Conservation (phyloP, 495 filamentous ascomycete species). For the Penicillium herquei region DNA sequence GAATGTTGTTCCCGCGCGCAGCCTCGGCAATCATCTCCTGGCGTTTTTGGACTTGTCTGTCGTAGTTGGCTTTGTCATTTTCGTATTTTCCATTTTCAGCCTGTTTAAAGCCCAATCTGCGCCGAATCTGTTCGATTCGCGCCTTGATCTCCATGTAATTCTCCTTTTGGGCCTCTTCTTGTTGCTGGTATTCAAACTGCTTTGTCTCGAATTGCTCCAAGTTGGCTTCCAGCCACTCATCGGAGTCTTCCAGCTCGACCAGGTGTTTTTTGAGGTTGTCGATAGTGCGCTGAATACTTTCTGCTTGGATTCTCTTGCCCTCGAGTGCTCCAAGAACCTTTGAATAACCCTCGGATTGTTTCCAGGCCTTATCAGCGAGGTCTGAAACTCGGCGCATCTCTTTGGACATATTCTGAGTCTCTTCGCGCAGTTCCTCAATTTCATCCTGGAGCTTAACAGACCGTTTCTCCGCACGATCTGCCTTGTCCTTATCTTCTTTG, state of each 20-base stretch:
- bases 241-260: constrained; percentile 71
- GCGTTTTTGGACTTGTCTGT: constrained; percentile 69
- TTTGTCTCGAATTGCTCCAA: constrained; percentile 80
- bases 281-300: constrained; percentile 61
- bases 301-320: constrained; percentile 70
- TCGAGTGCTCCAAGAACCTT: constrained; percentile 68
- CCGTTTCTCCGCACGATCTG: constrained; percentile 65
- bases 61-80: constrained; percentile 82
- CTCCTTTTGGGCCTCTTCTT: constrained; percentile 59
- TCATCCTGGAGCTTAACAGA: constrained; percentile 65
- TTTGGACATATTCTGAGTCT: constrained; percentile 55
- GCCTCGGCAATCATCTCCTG: constrained; percentile 73
- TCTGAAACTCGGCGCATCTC: constrained; percentile 55
- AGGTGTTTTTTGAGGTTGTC: constrained; percentile 67
- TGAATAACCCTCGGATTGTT: constrained; percentile 59
- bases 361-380: constrained; percentile 58
- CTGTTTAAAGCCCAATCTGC: constrained; percentile 65
- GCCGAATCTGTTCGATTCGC: constrained; percentile 57
- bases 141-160: constrained; percentile 62
- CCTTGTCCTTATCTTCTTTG: constrained; percentile 84
- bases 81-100: constrained; percentile 80
- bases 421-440: constrained; percentile 62
- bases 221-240: constrained; percentile 72
- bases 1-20: constrained; percentile 75
- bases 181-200: constrained; percentile 59